A percentile compares a stretch with the other conserved stretches of the same genome.
Evolutionary conservation across 805 yeast genomes (phyloP).

Genomic region (Yueomyces sinensis): DNA sequence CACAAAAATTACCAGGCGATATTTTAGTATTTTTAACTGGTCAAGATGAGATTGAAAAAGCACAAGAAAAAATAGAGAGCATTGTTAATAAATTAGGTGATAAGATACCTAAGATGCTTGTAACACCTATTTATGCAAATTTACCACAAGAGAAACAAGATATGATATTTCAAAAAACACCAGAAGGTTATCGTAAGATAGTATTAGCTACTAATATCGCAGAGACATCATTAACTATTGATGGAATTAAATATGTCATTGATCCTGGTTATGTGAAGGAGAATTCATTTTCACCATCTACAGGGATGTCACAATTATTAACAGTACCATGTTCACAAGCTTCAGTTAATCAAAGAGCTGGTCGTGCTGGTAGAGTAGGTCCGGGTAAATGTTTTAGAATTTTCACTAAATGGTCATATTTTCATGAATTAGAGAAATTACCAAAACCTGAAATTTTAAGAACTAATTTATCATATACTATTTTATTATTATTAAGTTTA

Average conservation of each 20-base stretch:
- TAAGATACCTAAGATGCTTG: conserved; percentile 44
- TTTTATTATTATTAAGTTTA: conserved; percentile 62
- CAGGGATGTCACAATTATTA: conserved; percentile 78
- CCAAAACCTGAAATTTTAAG: conserved; percentile 91
- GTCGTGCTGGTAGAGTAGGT: conserved; percentile 96
- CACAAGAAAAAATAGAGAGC: conserved; percentile 60
- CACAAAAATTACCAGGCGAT: conserved; percentile 55
- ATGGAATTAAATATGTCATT: conserved; percentile 88
- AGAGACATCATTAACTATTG: conserved; percentile 90
- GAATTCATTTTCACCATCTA: conserved; percentile 73
- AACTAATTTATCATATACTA: conserved; percentile 65
- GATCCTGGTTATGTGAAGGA: conserved; percentile 95
- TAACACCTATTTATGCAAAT: conserved; percentile 86
- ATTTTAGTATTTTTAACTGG: conserved; percentile 87
- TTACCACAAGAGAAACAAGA: conserved; percentile 76
- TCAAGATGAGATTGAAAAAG: conserved; percentile 85
- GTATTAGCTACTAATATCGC: conserved; percentile 95
- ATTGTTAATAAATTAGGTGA: conserved; percentile 50
- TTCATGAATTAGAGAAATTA: conserved; percentile 60
- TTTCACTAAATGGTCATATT: conserved; percentile 60
- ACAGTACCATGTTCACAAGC: conserved; percentile 89
- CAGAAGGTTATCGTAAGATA: conserved; percentile 64
- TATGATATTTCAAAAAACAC: conserved; percentile 78
- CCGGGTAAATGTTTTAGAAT: conserved; percentile 91
- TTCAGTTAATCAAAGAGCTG: conserved; percentile 92